Conservation (phyloP, 805 yeast species). For the Sungouiella thailandica region DNA sequence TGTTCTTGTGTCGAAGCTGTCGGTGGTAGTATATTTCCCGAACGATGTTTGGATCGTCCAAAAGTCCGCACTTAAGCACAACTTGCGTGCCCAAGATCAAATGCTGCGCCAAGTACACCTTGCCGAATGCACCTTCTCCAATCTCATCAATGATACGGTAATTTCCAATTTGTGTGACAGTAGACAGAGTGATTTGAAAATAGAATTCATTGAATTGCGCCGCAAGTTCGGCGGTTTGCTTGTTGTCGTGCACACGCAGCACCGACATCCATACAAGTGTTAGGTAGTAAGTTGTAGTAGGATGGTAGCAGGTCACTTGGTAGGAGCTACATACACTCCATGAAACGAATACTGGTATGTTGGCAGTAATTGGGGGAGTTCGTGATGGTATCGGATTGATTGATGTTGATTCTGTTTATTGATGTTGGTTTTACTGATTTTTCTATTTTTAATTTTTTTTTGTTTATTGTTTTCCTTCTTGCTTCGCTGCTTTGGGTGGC, state of each 20-base stretch:
- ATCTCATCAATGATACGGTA: constrained; percentile 68
- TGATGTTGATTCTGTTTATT: too few species aligned
- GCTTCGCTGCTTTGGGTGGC: too few species aligned
- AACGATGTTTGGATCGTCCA: constrained; percentile 78
- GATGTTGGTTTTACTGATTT: too few species aligned
- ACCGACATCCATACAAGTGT: constrained; percentile 1
- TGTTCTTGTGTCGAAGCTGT: constrained; percentile 77
- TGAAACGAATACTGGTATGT: too few species aligned
- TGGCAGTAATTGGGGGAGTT: too few species aligned
- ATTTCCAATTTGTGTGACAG: constrained; percentile 69
- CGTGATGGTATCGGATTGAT: too few species aligned
- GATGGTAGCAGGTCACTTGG: too few species aligned
- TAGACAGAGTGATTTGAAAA: constrained; percentile 37
- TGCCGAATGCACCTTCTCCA: constrained; percentile 93
- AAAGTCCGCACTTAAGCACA: constrained; percentile 76
- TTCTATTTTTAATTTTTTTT: too few species aligned
- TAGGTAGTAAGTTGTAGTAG: neutral
- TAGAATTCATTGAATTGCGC: constrained; percentile 61
- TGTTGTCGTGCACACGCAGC: constrained; percentile 26
- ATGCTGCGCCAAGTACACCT: constrained; percentile 82
- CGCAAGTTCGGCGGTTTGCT: constrained; percentile 49
- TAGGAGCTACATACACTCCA: neutral
- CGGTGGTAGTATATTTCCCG: constrained; percentile 87
- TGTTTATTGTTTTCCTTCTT: too few species aligned
- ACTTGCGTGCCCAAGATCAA: constrained; percentile 64